Base-by-base conservation (phyloP, 768 basidiomycete genomes). In the Tylopilus vinaceipallidus region DNA sequence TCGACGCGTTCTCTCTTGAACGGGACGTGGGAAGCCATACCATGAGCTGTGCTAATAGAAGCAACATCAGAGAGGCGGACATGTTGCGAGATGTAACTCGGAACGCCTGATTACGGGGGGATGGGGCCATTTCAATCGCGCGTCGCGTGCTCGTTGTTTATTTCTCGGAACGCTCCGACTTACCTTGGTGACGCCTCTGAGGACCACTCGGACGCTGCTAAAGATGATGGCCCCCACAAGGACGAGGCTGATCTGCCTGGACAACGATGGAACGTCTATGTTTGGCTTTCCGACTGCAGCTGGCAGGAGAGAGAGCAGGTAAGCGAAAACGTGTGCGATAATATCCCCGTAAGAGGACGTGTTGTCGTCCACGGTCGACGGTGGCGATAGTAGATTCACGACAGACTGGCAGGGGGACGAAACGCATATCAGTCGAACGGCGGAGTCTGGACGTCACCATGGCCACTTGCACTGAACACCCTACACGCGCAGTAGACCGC, bases 11-110 rank as follows among this genome's bases (percentile, higher is more conserved):
- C 47, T 49, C 48, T 45, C n/a, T n/a, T 33, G 20, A 42, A 52
- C 27, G 34, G 35, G 47, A 56, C 36, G 52, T 26, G 32, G 49
- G 60, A 55, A 49, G 47, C 52, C 60, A 55, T n/a, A 89, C 90
- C 90, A 93, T 91, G 40, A 93, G 74, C 62, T 93, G 89, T 7
- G 89, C 85, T 20, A 93, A 75, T 10, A 86, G 67, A 26, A 93
- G 77, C 22, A 92, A 65, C 78, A 92, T 85, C 35, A 92, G 69
- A 5, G 86, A 86, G 5, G 87, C 86, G 29, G 84, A 84, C 7
- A 87, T 73, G 45, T 79, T 87, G 29, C 81, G 76, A 57, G 82
- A 86, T 29, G 83, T 83, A 16, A 87, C 78, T 46, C 78, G 79
- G 30, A 89, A 69, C 0, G 72, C 74, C 85, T 85, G 53, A 36